Evolutionary conservation across 2,329 filamentous ascomycete genomes (phyloP).

Genomic region (Claviceps maximensis): DNA sequence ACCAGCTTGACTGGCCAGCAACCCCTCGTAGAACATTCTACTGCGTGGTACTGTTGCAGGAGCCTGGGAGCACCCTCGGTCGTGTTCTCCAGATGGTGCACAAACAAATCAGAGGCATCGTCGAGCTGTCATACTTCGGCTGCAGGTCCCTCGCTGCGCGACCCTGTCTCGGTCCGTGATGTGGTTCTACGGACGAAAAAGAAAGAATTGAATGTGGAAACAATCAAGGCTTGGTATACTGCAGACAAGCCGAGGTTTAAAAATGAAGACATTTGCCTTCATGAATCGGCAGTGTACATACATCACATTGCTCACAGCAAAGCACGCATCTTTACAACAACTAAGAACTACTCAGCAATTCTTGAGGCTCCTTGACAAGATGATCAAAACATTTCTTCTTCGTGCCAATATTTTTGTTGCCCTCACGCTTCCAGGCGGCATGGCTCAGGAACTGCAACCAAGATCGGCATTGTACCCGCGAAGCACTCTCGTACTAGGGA

Average conservation of each 20-base stretch:
- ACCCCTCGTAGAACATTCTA: not conserved
- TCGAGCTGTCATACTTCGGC: not conserved
- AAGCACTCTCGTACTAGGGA: conserved; percentile 4
- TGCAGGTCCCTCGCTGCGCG: not conserved
- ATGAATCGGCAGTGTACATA: not conserved
- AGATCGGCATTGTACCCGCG: not conserved
- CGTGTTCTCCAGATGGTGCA: not conserved
- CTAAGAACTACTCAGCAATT: not conserved
- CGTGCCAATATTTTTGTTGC: not conserved
- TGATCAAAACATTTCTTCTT: not conserved
- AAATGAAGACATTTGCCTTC: not conserved
- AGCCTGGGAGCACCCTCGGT: not conserved
- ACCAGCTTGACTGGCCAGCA: not conserved
- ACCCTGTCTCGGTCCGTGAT: not conserved
- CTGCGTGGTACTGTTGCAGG: not conserved
- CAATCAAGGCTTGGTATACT: not conserved
- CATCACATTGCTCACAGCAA: not conserved
- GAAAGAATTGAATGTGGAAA: not conserved
- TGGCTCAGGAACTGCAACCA: not conserved
- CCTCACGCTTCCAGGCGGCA: not conserved
- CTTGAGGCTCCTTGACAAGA: not conserved
- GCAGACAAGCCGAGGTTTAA: not conserved
- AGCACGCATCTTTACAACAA: not conserved
- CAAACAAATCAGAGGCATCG: not conserved
- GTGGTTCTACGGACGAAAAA: not conserved